Base-by-base conservation (phyloP, 73 alveolate species). In the Stentor roeselii region DNA sequence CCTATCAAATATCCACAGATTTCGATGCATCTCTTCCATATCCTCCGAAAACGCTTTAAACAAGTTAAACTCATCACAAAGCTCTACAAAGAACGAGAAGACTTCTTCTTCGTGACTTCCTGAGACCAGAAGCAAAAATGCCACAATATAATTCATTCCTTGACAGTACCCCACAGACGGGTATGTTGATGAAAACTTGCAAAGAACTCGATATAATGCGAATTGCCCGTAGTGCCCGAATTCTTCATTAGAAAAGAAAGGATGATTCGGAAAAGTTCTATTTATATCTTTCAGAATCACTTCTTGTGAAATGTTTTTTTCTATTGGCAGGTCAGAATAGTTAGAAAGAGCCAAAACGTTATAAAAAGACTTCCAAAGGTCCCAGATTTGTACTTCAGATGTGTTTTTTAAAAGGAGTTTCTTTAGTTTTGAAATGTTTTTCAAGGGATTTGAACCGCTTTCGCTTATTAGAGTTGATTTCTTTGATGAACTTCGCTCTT, bases 61-160 rank as follows among this genome's bases (percentile, higher is more conserved):
- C 2, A 92, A 80, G 39, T 39, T n/a, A 39, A 21, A 76, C 39
- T 41, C 84, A 38, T 91, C 82, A 39, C 88, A 61, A 35, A 90
- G 50, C 31, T 87, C 41, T 11, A 60, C 67, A 74, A 88, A 88
- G 31, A 84, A 82, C 91, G 90, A 88, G 77, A 88, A 88, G 0
- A 92, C 90, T 60, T 91, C 96, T 78, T 61, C 84, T 59, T 91
- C 96, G 59, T 86, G 83, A 1, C 94, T 92, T n/a, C 89, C 93
- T 59, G 84, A 77, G n/a, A 91, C 88, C n/a, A 91, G 74, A 41
- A 91, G 86, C 30, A 91, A 36, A 61, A 91, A 91, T 34, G 89
- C 96, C 60, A 84, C 90, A 11, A 91, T 74, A 60, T 83, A 91
- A 60, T 88, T 91, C 85, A 88, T 84, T 50, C 91, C 77, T 60